Evolutionary conservation across 352 stramenopile genomes (phyloP).

Genomic region (Phytophthora sansomeana): DNA sequence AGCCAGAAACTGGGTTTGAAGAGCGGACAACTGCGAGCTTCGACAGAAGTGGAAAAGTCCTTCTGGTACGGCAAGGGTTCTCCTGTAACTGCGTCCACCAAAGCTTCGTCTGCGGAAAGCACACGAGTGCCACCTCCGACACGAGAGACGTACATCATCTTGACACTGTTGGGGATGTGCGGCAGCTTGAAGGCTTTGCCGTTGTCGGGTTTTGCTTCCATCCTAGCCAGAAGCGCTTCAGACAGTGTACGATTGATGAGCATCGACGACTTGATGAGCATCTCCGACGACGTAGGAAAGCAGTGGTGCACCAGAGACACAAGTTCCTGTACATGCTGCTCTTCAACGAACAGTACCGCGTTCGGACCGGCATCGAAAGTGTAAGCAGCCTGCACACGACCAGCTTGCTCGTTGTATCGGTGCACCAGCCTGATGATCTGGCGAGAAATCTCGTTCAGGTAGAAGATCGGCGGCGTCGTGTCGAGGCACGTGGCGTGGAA

Average conservation of each 20-base stretch:
- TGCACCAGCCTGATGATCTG: constrained; percentile 91
- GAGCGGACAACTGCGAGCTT: constrained; percentile 13
- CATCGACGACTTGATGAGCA: constrained; percentile 50
- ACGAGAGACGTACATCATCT: constrained; percentile 77
- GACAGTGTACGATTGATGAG: constrained; percentile 24
- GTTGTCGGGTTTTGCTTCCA: constrained; percentile 19
- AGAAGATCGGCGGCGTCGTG: constrained; percentile 98
- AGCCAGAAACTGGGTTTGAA: constrained; percentile 19
- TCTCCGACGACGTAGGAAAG: constrained; percentile 45
- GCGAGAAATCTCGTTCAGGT: constrained; percentile 96
- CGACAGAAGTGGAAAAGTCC: background rate
- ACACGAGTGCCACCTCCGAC: constrained; percentile 62
- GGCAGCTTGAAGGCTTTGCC: constrained; percentile 31
- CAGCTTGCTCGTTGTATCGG: constrained; percentile 91
- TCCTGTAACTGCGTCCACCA: constrained; percentile 60
- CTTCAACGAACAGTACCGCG: constrained; percentile 93
- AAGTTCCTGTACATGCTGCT: constrained; percentile 70
- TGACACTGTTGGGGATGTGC: constrained; percentile 42
- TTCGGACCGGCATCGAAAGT: constrained; percentile 99
- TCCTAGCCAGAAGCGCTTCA: constrained; percentile 29
- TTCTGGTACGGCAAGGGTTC: constrained; percentile 37
- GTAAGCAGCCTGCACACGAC: constrained; percentile 92
- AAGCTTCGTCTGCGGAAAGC: constrained; percentile 42
- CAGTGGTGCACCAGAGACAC: constrained; percentile 62
- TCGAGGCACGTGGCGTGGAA: constrained; percentile 99